These are phyloP conservation scores for Globomyces sp. DNA, from an alignment of 371 early-diverging fungal genomes.

Conservation along the genomic window DNA sequence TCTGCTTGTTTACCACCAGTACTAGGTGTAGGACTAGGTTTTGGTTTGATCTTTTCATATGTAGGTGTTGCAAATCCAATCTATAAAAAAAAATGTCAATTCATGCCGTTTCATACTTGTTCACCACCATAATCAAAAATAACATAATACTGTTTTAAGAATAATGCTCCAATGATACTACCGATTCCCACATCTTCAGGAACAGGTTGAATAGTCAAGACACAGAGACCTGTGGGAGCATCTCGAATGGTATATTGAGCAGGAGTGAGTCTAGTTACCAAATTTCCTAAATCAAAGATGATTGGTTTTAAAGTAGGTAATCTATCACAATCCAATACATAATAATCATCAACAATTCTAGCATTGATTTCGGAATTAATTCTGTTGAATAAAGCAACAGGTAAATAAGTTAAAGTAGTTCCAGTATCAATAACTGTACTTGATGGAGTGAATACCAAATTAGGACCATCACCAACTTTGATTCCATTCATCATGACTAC, in stretches of 20 bases:
- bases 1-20: no score
- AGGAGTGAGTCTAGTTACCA: neutral
- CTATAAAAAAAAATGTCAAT: no score
- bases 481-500: slow-evolving; percentile 1
- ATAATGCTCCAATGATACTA: neutral
- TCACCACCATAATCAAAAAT: slow-evolving; percentile 1
- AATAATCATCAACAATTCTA: neutral
- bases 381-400: neutral
- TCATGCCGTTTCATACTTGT: no score
- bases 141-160: slow-evolving; percentile 3
- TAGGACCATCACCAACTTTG: neutral
- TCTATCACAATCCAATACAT: neutral
- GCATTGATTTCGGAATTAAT: neutral
- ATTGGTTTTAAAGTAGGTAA: neutral
- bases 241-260: neutral
- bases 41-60: no score
- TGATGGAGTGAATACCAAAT: neutral
- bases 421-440: slow-evolving; percentile 6
- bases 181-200: neutral
- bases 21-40: no score
- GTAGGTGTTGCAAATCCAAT: no score
- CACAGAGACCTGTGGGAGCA: neutral
- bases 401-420: neutral
- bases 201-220: neutral
- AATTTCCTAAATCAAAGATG: slow-evolving; percentile 2